Percentiles rank a stretch among this genome's conserved stretches.
These are phyloP conservation scores for Davidsoniella australis DNA, from an alignment of 2,329 filamentous ascomycete species.

Conservation along the genomic window DNA sequence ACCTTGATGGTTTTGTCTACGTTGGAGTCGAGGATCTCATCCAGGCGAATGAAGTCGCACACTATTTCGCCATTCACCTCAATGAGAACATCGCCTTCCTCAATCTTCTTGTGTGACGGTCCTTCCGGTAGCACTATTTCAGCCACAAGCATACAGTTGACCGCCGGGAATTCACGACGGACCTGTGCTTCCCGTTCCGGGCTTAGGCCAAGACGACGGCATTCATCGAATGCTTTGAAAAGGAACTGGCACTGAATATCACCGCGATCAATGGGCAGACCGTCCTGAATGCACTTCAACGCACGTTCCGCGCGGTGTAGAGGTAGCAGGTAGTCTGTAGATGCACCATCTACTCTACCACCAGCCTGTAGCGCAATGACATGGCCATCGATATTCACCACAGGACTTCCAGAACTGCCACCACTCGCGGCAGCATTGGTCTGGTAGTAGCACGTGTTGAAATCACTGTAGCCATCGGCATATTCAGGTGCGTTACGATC, in stretches of 20 bases:
- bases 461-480: constrained; percentile 94
- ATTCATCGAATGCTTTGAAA: constrained; percentile 94
- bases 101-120: constrained; percentile 69
- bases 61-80: constrained; percentile 88
- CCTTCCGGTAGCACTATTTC: constrained; percentile 89
- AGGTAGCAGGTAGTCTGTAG: constrained; percentile 93
- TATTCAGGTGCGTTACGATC: constrained; percentile 97
- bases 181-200: constrained; percentile 75
- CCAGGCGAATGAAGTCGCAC: constrained; percentile 80
- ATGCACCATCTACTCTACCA: constrained; percentile 81
- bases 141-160: constrained; percentile 92
- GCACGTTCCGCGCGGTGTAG: constrained; percentile 80
- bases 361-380: constrained; percentile 89
- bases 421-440: constrained; percentile 92
- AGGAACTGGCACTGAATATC: constrained; percentile 98
- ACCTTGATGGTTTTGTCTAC: constrained; percentile 66
- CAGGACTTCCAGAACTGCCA: constrained; percentile 93
- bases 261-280: constrained; percentile 62
- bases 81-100: constrained; percentile 85
- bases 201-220: constrained; percentile 69
- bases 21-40: constrained; percentile 78
- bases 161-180: constrained; percentile 68
- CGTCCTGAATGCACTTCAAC: constrained; percentile 66
- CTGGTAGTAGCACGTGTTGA: constrained; percentile 93
- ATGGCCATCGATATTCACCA: constrained; percentile 85